Percentiles rank a stretch among this genome's conserved stretches.
phyloP scores from a whole-genome alignment of 768 basidiomycete species.

The Clathrus columnatus region DNA sequence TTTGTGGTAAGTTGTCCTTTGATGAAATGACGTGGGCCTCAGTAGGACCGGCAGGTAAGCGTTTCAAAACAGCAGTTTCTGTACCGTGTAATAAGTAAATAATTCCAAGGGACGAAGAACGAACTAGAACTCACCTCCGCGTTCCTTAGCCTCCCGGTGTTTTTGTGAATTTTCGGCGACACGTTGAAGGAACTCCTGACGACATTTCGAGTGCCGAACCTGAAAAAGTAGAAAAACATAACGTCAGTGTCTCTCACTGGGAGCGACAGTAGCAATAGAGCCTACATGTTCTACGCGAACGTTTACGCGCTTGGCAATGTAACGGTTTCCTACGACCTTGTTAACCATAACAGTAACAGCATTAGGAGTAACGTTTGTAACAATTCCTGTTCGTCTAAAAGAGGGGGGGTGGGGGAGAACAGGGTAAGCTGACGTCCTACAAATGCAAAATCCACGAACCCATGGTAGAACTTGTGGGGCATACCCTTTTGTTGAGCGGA shows the following conservation, averaged over 20 bases:
- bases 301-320: slow-evolving; percentile 99
- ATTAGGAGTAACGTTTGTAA: slow-evolving; percentile 95
- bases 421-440: background rate
- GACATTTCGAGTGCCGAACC: slow-evolving; percentile 89
- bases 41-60: slow-evolving; percentile 76
- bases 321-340: slow-evolving; percentile 98
- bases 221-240: background rate
- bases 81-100: slow-evolving; percentile 11
- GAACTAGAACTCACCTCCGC: slow-evolving; percentile 58
- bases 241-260: background rate
- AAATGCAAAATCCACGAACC: slow-evolving; percentile 43
- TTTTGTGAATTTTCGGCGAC: slow-evolving; percentile 86
- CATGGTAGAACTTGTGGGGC: slow-evolving; percentile 99
- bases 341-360: slow-evolving; percentile 95
- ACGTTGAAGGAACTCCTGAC: slow-evolving; percentile 94
- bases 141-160: slow-evolving; percentile 80
- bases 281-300: slow-evolving; percentile 80
- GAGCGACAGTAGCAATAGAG: background rate
- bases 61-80: slow-evolving; percentile 82
- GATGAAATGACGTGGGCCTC: slow-evolving; percentile 67
- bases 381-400: slow-evolving; percentile 86
- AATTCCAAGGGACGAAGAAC: background rate
- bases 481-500: slow-evolving; percentile 99
- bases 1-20: slow-evolving; percentile 76
- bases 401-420: background rate